Conservation (phyloP, 148 eudicot genomes). For the Rheum nobile region DNA sequence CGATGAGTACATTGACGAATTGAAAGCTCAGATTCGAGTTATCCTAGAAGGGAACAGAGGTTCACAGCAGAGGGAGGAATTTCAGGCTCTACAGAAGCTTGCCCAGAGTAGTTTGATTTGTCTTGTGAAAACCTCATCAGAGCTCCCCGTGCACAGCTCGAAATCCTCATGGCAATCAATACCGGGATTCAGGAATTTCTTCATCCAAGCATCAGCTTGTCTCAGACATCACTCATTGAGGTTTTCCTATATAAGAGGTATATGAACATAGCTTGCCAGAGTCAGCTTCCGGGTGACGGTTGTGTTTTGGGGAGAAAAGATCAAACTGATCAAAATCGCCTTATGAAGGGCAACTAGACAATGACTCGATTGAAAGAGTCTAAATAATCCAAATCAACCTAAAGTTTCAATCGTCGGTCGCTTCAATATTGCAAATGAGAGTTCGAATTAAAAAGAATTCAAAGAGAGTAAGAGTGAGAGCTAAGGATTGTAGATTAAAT, state of each 20-base stretch:
- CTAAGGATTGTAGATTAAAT: too few relatives aligned
- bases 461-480: too few relatives aligned
- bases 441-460: too few relatives aligned
- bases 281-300: constrained; percentile 51
- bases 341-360: too few relatives aligned
- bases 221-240: constrained; percentile 56
- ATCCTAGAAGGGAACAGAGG: constrained; percentile 59
- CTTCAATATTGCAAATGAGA: too few relatives aligned
- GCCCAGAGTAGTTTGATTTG: constrained; percentile 47
- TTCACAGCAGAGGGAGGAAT: constrained; percentile 52
- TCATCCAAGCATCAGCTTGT: constrained; percentile 54
- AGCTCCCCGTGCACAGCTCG: constrained; percentile 48
- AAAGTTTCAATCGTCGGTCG: too few relatives aligned
- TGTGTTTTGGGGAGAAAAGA: too few relatives aligned
- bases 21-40: constrained; percentile 39
- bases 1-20: constrained; percentile 40
- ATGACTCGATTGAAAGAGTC: too few relatives aligned
- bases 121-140: constrained; percentile 28
- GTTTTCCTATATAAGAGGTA: constrained; percentile 50
- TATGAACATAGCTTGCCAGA: constrained; percentile 62
- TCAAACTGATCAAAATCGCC: too few relatives aligned
- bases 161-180: constrained; percentile 48
- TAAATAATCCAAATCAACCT: too few relatives aligned
- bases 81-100: constrained; percentile 36
- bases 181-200: constrained; percentile 67